Base-by-base conservation (phyloP, 2,329 filamentous ascomycete genomes). In the Cephalotrichum gorgonifer region DNA sequence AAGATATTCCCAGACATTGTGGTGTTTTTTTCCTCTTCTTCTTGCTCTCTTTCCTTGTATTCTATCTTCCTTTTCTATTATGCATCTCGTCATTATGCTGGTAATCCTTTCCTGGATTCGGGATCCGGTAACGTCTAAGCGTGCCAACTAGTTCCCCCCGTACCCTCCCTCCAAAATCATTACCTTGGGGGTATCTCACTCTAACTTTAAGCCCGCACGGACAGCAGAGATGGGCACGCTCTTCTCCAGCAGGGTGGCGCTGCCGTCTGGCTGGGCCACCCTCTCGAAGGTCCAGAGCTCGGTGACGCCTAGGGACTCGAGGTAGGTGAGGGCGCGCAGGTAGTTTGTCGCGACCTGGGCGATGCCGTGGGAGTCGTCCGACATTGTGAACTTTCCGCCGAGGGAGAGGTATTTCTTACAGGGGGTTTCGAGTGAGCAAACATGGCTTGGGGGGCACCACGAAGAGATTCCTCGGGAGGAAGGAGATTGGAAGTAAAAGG, bases 321-420 rank as follows among this genome's bases (percentile, higher is more conserved):
- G 69, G 62, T 86, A 95, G 1, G 78, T 72, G 51, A 94, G 66
- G 5, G 86, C 80, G 38, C 77, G 78, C 43, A 64, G 61, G 68
- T 93, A 97, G 62, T 95, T 91, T 46, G 88, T 83, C n/a, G 83
- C 88, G 5, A 98, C 76, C 62, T 98, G 91, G 2, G 78, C 85
- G 51, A 88, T 77, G 35, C 87, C 87, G 69, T 98, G 93, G 63
- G 89, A 95, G 66, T 98, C 93, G 64, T 98, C 93, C 6, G 88
- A 95, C 57, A 98, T 75, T 48, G 88, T 94, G 65, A 97, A 95
- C 52, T 78, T 79, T 23, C 93, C 90, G 23, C 83, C 83, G 58
- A 87, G 74, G 7, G 66, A 67, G 48, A 89, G 60, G 71, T 88
- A 95, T 62, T 80, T 49, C 35, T 43, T 7, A 17, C 35, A 12